These are phyloP conservation scores for Termitomyces sp. DNA, from an alignment of 768 basidiomycete species.

Conservation along the genomic window DNA sequence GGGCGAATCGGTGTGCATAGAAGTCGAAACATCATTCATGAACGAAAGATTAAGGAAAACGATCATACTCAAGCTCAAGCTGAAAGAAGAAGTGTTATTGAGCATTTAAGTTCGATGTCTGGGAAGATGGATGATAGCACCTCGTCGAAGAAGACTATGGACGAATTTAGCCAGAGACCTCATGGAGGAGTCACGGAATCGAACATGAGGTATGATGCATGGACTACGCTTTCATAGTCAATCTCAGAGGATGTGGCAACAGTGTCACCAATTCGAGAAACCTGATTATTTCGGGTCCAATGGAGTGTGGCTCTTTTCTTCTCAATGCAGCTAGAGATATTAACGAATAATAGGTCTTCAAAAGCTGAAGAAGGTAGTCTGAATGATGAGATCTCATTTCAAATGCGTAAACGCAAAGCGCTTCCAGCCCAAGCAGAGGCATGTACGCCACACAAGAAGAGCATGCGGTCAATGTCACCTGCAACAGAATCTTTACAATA, in stretches of 20 bases:
- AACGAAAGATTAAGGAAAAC: background rate
- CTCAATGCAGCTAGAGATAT: background rate
- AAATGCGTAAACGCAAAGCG: slow-evolving; percentile 8
- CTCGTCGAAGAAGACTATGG: background rate
- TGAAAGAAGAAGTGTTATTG: background rate
- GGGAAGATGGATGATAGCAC: background rate
- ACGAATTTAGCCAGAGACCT: background rate
- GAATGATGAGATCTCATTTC: background rate
- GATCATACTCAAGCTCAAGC: background rate
- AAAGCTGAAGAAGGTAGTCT: background rate
- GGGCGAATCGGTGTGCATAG: slow-evolving; percentile 21
- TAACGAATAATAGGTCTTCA: background rate
- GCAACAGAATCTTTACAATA: background rate
- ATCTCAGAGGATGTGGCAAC: background rate
- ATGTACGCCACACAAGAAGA: slow-evolving; percentile 1
- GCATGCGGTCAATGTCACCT: background rate
- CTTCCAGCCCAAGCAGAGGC: background rate
- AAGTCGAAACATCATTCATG: slow-evolving; percentile 1
- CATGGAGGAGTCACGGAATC: background rate
- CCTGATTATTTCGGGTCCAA: background rate
- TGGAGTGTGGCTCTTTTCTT: background rate
- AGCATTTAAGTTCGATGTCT: background rate
- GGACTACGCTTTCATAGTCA: background rate
- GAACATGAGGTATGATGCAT: slow-evolving; percentile 1
- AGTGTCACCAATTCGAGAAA: background rate